Percentiles rank a stretch among this genome's conserved stretches.
These are phyloP conservation scores for Coleophoma cylindrospora DNA, from an alignment of 2,329 filamentous ascomycete species.

Conservation along the genomic window DNA sequence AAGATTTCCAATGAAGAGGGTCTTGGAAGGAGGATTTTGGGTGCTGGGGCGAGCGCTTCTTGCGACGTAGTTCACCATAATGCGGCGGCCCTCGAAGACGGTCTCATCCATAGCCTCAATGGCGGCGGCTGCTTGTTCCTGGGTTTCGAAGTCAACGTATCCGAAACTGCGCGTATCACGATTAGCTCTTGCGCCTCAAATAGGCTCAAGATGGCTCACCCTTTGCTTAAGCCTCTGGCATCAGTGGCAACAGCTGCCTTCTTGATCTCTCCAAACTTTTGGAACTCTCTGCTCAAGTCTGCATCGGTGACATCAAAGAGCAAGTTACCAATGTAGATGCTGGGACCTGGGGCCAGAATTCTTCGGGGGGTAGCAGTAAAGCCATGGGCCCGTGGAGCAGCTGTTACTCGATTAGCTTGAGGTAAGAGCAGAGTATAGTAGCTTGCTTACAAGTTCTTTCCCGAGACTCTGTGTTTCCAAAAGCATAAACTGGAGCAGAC, in stretches of 20 bases:
- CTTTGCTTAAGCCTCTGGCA: conserved; percentile 60
- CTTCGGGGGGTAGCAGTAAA: background rate
- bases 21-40: conserved; percentile 50
- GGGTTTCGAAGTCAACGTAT: conserved; percentile 54
- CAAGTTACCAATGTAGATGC: conserved; percentile 63
- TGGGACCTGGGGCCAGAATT: conserved; percentile 7
- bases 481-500: background rate
- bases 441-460: background rate
- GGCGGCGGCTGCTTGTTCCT: conserved; percentile 49
- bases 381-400: background rate
- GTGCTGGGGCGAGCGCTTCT: conserved; percentile 13
- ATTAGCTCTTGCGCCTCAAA: background rate
- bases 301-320: conserved; percentile 62
- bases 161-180: conserved; percentile 47
- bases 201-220: conserved; percentile 38
- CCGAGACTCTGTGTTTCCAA: background rate
- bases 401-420: background rate
- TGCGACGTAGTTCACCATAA: conserved; percentile 52
- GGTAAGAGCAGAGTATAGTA: no score
- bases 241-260: conserved; percentile 54
- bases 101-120: conserved; percentile 53
- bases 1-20: conserved; percentile 81
- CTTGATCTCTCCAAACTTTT: conserved; percentile 49
- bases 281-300: conserved; percentile 54
- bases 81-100: conserved; percentile 57